These are phyloP conservation scores for Umbilicaria muhlenbergii DNA, from an alignment of 495 filamentous ascomycete species.

Conservation along the genomic window DNA sequence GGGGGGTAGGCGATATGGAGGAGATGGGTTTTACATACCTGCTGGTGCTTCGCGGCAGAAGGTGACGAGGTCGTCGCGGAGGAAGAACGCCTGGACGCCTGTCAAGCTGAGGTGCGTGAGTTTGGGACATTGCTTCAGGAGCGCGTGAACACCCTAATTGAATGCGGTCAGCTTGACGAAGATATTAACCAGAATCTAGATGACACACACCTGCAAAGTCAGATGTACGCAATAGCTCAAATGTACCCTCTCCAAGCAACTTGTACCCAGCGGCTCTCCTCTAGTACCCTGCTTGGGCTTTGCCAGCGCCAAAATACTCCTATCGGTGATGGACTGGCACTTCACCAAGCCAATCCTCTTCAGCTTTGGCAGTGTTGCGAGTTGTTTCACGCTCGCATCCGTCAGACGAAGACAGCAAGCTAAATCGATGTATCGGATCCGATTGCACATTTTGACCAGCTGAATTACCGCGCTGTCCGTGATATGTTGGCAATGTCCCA, in stretches of 20 bases:
- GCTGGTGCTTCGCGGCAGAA: constrained; percentile 79
- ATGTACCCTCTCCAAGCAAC: constrained; percentile 80
- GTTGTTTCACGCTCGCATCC: constrained; percentile 66
- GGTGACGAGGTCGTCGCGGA: constrained; percentile 56
- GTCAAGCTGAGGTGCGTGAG: constrained; percentile 93
- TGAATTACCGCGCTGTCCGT: constrained; percentile 74
- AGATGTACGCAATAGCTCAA: constrained; percentile 86
- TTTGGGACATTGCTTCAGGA: constrained; percentile 81
- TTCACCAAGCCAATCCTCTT: constrained; percentile 92
- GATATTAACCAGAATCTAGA: background rate
- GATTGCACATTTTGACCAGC: constrained; percentile 72
- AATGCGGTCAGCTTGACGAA: constrained; percentile 7
- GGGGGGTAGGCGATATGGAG: background rate
- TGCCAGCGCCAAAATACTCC: constrained; percentile 71
- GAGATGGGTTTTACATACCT: constrained; percentile 26
- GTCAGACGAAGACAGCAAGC: constrained; percentile 89
- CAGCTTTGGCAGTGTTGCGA: constrained; percentile 81
- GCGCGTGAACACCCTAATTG: constrained; percentile 66
- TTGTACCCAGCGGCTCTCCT: constrained; percentile 31
- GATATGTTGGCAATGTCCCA: constrained; percentile 85
- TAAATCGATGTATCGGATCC: constrained; percentile 93
- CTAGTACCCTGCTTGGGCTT: constrained; percentile 17
- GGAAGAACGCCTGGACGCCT: constrained; percentile 71
- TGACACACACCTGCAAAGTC: constrained; percentile 51
- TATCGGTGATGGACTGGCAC: constrained; percentile 75